Evolutionary conservation across 2,329 filamentous ascomycete species (phyloP), one percentile per base, ranked within the genome.

Genomic region (Lizonia empirigonia): DNA sequence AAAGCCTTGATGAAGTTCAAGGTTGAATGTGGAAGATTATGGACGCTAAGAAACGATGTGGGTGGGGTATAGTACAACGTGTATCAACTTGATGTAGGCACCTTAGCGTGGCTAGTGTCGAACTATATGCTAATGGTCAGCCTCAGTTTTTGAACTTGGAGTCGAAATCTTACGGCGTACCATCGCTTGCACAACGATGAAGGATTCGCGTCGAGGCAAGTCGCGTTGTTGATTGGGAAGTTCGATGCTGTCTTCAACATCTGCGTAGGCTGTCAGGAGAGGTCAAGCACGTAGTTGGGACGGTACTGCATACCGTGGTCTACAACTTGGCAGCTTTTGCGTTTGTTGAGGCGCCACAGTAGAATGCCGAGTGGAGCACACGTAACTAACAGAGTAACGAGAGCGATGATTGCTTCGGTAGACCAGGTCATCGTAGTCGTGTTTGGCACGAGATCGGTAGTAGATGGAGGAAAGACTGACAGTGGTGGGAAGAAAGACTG

Each of bases 401-500:
- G 33, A 18, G 53, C 53, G 15, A 56, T 49, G 23, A 46, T 46
- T 10, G 39, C 44, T 45, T 48, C 53, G 3, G 24, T 37, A 1
- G 48, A 46, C 40, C 34, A 52, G 16, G 39, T 2, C 53, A 56
- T 53, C 18, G 30, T 32, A 7, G 12, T 9, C 6, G 26, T 12
- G 9, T 3, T 23, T 27, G 3, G 27, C 15, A 7, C 5, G 10
- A 22, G 19, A 15, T 19, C n/a, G 19, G n/a, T 15, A n/a, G 26
- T 30, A 18, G 32, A 22, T 9, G 7, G n/a, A 23, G 12, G n/a
- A 33, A 15, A 7, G 18, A n/a, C n/a, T n/a, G n/a, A n/a, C n/a
- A n/a, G 26, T 30, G 24, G 32, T 16, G 9, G 7, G n/a, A 23
- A 13, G n/a, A 33, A 15, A 7, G 18, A 26, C 5, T 7, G 33